Percentiles rank a stretch among this genome's conserved stretches.
Conservation (phyloP, 1,284 basidiomycete genomes). For the Caloboletus inedulis region DNA sequence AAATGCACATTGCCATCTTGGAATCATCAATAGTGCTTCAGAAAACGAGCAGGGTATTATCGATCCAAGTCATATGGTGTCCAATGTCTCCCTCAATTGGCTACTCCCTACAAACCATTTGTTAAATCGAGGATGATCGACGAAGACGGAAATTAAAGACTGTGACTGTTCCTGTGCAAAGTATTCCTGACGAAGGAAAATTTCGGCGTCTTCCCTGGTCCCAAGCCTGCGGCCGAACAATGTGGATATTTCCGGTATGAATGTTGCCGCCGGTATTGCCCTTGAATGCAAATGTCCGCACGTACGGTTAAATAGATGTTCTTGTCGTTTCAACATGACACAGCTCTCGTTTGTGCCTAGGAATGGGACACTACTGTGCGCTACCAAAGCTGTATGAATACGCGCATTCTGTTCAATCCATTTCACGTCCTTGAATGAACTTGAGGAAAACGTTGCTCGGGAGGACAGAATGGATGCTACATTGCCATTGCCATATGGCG, state of each 20-base stretch:
- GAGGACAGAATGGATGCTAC: neutral
- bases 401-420: neutral
- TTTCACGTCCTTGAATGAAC: neutral
- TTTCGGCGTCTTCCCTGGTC: neutral
- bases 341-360: neutral
- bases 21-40: neutral
- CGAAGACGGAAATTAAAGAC: neutral
- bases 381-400: neutral
- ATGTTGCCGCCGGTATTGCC: neutral
- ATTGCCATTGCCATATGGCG: neutral
- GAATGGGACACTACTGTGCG: too few species aligned
- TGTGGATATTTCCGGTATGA: neutral
- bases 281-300: neutral
- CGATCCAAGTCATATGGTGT: neutral
- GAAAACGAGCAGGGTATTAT: neutral
- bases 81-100: neutral
- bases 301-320: neutral
- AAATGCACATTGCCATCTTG: neutral
- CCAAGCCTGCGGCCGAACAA: neutral
- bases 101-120: neutral
- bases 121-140: neutral
- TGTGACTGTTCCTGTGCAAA: too few species aligned
- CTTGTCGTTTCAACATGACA: neutral
- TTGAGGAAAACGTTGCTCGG: neutral
- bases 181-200: too few species aligned